These are phyloP conservation scores for Friedmanniomyces simplex DNA, from an alignment of 495 filamentous ascomycete species.

Conservation along the genomic window DNA sequence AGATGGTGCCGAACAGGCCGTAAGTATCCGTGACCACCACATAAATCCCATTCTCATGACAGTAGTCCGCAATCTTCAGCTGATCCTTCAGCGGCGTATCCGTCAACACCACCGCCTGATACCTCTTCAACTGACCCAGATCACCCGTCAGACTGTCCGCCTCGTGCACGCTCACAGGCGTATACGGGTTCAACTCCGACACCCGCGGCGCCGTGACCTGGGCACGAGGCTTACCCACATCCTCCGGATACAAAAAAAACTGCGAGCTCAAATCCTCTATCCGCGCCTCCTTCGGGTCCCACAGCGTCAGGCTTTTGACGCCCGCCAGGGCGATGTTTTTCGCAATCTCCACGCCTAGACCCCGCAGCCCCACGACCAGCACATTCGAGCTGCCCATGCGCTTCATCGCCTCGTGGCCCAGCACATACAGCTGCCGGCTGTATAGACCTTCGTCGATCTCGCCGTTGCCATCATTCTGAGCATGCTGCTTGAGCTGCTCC, in stretches of 20 bases:
- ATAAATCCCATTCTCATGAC: constrained; percentile 84
- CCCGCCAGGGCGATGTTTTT: constrained; percentile 98
- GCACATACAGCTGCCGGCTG: constrained; percentile 93
- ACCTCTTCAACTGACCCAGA: constrained; percentile 68
- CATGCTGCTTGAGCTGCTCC: constrained; percentile 47
- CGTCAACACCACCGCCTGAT: constrained; percentile 86
- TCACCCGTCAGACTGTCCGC: constrained; percentile 54
- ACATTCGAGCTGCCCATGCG: constrained; percentile 95
- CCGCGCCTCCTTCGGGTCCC: constrained; percentile 68
- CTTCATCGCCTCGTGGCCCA: constrained; percentile 99
- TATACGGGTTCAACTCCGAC: constrained; percentile 92
- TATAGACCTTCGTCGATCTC: constrained; percentile 97
- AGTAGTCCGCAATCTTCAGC: constrained; percentile 75
- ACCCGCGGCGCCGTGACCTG: constrained; percentile 78
- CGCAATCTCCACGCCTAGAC: constrained; percentile 94
- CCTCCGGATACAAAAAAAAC: constrained; percentile 82
- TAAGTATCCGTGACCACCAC: constrained; percentile 79
- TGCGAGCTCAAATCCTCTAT: constrained; percentile 88
- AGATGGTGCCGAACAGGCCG: constrained; percentile 89
- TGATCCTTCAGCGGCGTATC: constrained; percentile 71
- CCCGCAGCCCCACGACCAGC: constrained; percentile 82
- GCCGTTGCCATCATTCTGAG: constrained; percentile 22
- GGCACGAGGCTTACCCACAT: constrained; percentile 88
- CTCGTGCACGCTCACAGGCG: constrained; percentile 69
- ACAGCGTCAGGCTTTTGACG: constrained; percentile 78